phyloP scores from a whole-genome alignment of 73 alveolate genomes.

The Paramecium pentaurelia region DNA sequence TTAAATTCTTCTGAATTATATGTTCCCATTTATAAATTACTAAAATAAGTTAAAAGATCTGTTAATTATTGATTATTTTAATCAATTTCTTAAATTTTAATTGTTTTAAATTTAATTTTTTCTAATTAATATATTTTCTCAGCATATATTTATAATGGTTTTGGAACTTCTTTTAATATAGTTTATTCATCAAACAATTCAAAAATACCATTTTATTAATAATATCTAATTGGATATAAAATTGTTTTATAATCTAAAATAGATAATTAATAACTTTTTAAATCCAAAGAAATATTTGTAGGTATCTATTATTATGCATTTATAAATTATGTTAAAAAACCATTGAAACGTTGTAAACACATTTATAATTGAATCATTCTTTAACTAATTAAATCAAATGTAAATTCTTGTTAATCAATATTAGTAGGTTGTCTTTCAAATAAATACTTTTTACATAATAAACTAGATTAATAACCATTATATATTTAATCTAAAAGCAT shows the following conservation, averaged over 20 bases:
- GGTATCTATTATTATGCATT: not conserved
- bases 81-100: not conserved
- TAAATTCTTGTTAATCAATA: not conserved
- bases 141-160: not conserved
- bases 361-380: not conserved
- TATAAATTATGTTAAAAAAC: not conserved
- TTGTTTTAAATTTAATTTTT: not conserved
- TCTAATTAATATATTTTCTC: not conserved
- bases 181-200: not conserved
- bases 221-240: not conserved
- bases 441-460: not conserved
- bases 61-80: not conserved
- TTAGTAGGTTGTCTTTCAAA: not conserved
- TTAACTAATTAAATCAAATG: not conserved
- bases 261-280: not conserved
- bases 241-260: not conserved
- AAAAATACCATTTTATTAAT: not conserved
- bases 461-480: not conserved
- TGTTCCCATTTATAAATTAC: not conserved
- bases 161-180: conserved; percentile 3
- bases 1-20: not conserved
- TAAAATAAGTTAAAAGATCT: not conserved
- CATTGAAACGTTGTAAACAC: not conserved
- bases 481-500: not conserved
- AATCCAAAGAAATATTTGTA: not conserved